Evolutionary conservation across 805 yeast species (phyloP).

Genomic region (Cyberlindnera mrakii): DNA sequence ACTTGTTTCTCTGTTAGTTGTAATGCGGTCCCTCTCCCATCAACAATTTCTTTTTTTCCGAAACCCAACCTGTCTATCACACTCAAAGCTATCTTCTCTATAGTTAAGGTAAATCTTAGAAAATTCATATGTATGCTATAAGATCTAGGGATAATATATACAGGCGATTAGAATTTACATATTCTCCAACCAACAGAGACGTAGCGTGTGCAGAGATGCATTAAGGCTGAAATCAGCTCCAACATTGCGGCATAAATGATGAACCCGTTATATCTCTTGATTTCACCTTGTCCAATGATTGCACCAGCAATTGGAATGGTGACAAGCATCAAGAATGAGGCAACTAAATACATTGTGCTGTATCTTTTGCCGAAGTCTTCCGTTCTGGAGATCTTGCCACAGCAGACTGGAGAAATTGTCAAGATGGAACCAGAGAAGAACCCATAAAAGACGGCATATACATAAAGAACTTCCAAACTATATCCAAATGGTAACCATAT

Average conservation of each 20-base stretch:
- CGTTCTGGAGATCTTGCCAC: conserved; percentile 51
- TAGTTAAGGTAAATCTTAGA: not conserved
- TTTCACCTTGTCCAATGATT: conserved; percentile 29
- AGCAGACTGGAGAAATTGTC: conserved; percentile 49
- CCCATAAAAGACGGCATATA: conserved; percentile 44
- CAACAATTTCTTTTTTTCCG: not conserved
- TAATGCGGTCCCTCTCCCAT: not conserved
- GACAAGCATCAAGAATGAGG: conserved; percentile 43
- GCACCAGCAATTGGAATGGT: conserved; percentile 47
- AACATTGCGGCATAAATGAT: not conserved
- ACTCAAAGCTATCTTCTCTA: not conserved
- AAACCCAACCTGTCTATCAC: too few species aligned
- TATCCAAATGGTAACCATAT: conserved; percentile 37
- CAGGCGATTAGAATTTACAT: not conserved
- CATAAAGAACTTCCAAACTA: conserved; percentile 28
- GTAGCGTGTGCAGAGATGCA: not conserved
- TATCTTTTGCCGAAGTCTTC: conserved; percentile 48
- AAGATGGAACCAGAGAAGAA: conserved; percentile 48
- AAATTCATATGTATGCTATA: too few species aligned
- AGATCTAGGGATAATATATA: not conserved
- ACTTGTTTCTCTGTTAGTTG: not conserved
- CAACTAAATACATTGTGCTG: conserved; percentile 50
- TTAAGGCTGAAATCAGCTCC: not conserved
- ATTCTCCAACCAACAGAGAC: conserved; percentile 3
- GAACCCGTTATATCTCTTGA: conserved; percentile 1